A percentile compares a stretch with the other conserved stretches of the same genome.
Evolutionary conservation across 2,329 filamentous ascomycete species (phyloP).

Genomic region (Alternaria brassicicola): DNA sequence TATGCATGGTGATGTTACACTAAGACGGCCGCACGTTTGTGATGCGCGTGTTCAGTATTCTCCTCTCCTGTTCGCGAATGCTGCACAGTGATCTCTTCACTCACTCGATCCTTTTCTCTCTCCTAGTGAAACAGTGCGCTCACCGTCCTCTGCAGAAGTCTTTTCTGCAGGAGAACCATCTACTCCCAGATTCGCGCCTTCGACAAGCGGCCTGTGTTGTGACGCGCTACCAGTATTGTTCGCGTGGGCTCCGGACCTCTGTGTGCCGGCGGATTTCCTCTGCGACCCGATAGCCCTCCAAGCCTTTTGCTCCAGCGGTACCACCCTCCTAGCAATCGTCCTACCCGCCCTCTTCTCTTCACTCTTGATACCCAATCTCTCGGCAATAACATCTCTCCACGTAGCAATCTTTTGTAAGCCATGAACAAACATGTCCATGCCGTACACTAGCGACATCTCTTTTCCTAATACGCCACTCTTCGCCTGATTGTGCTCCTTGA

Average conservation of each 20-base stretch:
- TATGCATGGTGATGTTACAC: background rate
- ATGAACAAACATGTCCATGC: conserved; percentile 44
- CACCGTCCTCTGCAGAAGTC: background rate
- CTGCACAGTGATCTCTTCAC: background rate
- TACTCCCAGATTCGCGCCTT: background rate
- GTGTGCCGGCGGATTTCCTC: background rate
- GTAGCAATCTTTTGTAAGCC: conserved; percentile 36
- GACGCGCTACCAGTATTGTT: background rate
- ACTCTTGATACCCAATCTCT: conserved; percentile 33
- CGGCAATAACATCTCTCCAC: conserved; percentile 41
- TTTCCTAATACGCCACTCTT: conserved; percentile 33
- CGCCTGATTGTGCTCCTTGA: conserved; percentile 33
- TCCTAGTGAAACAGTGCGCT: background rate
- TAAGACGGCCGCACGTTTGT: background rate
- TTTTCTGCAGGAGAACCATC: background rate
- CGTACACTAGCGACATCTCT: conserved; percentile 39
- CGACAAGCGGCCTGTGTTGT: background rate
- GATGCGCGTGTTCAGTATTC: background rate
- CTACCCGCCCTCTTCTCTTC: conserved; percentile 1
- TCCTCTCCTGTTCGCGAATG: background rate
- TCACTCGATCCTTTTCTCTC: background rate
- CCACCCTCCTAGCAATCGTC: background rate
- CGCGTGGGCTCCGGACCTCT: background rate
- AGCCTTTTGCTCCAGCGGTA: background rate
- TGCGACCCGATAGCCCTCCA: background rate